Base-by-base conservation (phyloP, 768 basidiomycete species). In the Russula abietina region DNA sequence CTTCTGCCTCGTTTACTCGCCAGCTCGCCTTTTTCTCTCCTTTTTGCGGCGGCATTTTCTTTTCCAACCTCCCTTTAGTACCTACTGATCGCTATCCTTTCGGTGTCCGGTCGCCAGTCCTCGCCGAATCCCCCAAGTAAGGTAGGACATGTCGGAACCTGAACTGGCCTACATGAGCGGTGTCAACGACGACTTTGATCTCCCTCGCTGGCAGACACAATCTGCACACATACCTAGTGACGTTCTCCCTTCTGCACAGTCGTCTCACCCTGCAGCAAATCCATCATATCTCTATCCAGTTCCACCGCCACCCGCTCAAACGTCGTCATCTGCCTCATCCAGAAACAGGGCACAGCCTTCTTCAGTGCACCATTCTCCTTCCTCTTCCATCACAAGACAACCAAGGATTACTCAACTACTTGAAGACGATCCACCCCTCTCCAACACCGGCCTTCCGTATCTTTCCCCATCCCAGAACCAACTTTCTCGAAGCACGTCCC, bases 121-220 rank as follows among this genome's bases (percentile, higher is more conserved):
- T 64, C 64, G 30, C 28, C 55, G 28, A 56, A 61, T 59, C 54
- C 50, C 45, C 61, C 55, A 58, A 64, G 54, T 62, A 60, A 57
- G 57, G 32, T 57, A 64, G 70, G 72, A 71, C 74, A 88, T 88
- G 86, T 87, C 86, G 71, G 85, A 88, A 82, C 81, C 85, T 72
- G 85, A 88, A 77, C 80, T 85, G 63, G 80, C 79, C 68, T 87
- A 85, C 82, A 88, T 89, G 78, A 78, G 80, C 76, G 83, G 83
- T 78, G 75, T 84, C 70, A 88, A 89, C 85, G 88, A 90, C 78
- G 84, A 83, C 77, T 91, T 89, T 76, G 88, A 89, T 73, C 81
- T 82, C 61, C 81, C 82, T 65, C 81, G 81, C 70, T 82, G 80
- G 81, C 79, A 78, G 67, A 78, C 80, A 16, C 79, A 78, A 71